Base-by-base conservation (phyloP, 345 rosid species). In the Eucalyptus caleyi region DNA sequence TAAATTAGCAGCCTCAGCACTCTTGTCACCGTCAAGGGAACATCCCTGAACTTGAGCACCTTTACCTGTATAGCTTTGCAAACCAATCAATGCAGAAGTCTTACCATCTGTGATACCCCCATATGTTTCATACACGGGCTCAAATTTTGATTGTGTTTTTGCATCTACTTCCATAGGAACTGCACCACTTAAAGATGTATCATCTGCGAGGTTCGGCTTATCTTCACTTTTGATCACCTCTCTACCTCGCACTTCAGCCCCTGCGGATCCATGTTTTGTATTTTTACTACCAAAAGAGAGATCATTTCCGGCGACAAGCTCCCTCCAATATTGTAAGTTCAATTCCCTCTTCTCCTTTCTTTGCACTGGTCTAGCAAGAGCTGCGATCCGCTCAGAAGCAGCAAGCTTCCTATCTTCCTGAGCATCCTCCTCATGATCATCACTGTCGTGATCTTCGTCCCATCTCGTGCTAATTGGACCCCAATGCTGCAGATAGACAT, bases 291-390 rank as follows among this genome's bases (percentile, higher is more conserved):
- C 86, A 62, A 59, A 49, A 21, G 87, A 87, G 67, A 91, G 50
- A 89, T 50, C 89, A 87, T 92, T 89, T 88, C 92, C 90, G 18
- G 90, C 86, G 50, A 89, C 45, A 81, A 92, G 26, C 90, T 95
- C 96, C 92, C 91, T 94, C 96, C 97, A 94, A 83, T 40, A 88
- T 44, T 91, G 92, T 86, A 96, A 92, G 91, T 95, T 90, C 94
- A 96, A 90, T 59, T 87, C 87, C 81, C 91, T 93, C 89, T 91
- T 96, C 94, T 94, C 95, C 91, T 95, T 97, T 95, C 96, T 94
- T 90, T 93, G 91, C 23, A 96, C 94, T 26, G 98, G 97, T 89
- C 92, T 89, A 87, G 98, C 98, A 90, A 95, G 95, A 90, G 93
- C 94, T 60, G 97, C 92, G 18, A 93, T 24, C 18, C 27, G 93